phyloP scores from a whole-genome alignment of 805 yeast species.

The Dipodascopsis uninucleata region DNA sequence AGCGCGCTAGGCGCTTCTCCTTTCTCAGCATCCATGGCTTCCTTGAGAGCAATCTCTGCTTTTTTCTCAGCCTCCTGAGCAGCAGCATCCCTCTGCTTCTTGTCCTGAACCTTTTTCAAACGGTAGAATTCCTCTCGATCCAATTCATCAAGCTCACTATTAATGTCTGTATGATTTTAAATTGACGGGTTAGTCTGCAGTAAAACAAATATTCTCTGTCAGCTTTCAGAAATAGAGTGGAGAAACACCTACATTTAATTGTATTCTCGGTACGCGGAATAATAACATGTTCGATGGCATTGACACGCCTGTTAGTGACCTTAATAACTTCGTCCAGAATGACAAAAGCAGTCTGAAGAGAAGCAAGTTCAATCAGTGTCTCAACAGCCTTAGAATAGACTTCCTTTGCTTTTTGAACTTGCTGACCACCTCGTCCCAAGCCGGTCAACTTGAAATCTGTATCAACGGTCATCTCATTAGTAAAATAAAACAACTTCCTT shows the following conservation, averaged over 20 bases:
- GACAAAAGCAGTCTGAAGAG: constrained; percentile 93
- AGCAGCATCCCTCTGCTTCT: constrained; percentile 78
- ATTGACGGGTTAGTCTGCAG: neutral
- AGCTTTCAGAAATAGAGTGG: neutral
- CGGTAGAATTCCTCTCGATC: constrained; percentile 98
- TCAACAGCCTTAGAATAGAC: constrained; percentile 97
- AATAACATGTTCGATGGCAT: constrained; percentile 96
- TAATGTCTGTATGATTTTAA: constrained; percentile 62
- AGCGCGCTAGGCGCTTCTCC: constrained; percentile 36
- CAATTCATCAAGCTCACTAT: constrained; percentile 92
- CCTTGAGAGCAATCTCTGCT: constrained; percentile 27
- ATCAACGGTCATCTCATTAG: neutral
- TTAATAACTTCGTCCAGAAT: constrained; percentile 96
- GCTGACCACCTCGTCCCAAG: constrained; percentile 97
- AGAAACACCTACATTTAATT: constrained; percentile 45
- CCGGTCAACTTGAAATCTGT: constrained; percentile 91
- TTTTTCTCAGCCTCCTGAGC: constrained; percentile 47
- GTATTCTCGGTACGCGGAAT: constrained; percentile 98
- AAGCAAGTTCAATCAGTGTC: constrained; percentile 90
- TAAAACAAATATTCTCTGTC: neutral
- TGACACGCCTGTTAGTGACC: constrained; percentile 96
- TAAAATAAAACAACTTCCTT: too few species aligned
- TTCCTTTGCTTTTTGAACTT: constrained; percentile 87
- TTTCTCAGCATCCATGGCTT: constrained; percentile 32
- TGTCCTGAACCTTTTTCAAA: constrained; percentile 91